These are phyloP conservation scores for Xerocomus potaroensis DNA, from an alignment of 768 basidiomycete genomes.

Conservation along the genomic window DNA sequence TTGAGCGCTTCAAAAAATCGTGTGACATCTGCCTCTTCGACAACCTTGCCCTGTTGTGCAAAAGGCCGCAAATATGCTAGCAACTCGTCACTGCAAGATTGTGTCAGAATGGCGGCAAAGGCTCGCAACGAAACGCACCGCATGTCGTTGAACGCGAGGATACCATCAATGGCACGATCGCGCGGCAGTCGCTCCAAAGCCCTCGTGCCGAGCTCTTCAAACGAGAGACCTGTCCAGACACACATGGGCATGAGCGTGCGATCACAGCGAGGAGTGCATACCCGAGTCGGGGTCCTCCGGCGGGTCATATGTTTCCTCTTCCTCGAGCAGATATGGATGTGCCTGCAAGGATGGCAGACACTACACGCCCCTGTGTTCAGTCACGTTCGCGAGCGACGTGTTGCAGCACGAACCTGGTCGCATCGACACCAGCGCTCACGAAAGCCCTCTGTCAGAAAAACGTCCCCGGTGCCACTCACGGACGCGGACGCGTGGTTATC, in stretches of 20 bases:
- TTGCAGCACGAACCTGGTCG: constrained; percentile 39
- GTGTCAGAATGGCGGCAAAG: neutral
- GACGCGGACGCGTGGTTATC: constrained; percentile 12
- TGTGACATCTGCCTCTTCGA: constrained; percentile 67
- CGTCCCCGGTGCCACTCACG: constrained; percentile 53
- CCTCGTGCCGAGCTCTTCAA: constrained; percentile 82
- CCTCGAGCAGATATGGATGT: constrained; percentile 60
- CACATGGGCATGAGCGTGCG: neutral
- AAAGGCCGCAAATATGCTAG: constrained; percentile 72
- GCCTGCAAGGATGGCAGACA: constrained; percentile 54
- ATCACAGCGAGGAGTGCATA: constrained; percentile 15
- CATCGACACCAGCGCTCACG: constrained; percentile 81
- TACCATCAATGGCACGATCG: constrained; percentile 78
- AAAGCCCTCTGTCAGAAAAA: constrained; percentile 73
- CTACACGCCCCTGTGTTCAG: constrained; percentile 33
- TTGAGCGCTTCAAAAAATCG: constrained; percentile 58
- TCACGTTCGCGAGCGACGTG: neutral
- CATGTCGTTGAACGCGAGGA: constrained; percentile 81
- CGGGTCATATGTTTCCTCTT: constrained; percentile 82
- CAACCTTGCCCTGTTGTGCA: constrained; percentile 70
- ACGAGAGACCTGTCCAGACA: constrained; percentile 54
- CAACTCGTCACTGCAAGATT: constrained; percentile 55
- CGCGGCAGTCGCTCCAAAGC: constrained; percentile 71
- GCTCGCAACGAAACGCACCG: constrained; percentile 42
- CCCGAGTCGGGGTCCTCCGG: constrained; percentile 86